Conservation (phyloP, 345 rosid genomes). For the Passiflora organensis region DNA sequence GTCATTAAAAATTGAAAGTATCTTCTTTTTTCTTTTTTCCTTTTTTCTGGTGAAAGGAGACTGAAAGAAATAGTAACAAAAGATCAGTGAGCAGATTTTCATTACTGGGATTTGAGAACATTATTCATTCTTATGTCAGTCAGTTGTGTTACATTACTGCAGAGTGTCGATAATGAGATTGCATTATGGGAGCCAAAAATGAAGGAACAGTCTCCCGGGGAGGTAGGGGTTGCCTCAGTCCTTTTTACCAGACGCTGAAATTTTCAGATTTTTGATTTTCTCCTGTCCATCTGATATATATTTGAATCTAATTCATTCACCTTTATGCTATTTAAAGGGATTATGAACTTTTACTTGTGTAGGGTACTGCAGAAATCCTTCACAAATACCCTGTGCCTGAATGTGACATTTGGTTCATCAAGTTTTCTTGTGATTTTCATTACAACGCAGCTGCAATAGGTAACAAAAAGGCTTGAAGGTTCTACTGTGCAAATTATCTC, state of each 20-base stretch:
- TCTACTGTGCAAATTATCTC: not conserved
- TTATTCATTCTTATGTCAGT: conserved; percentile 6
- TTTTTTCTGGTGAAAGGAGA: no score
- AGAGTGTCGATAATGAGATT: conserved; percentile 98
- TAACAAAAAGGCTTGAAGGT: conserved; percentile 18
- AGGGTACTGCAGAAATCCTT: conserved; percentile 89
- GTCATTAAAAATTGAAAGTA: no score
- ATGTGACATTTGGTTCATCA: conserved; percentile 96
- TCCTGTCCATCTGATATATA: not conserved
- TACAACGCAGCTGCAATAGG: conserved; percentile 76
- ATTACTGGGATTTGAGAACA: not conserved
- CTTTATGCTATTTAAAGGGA: not conserved
- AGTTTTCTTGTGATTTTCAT: conserved; percentile 86
- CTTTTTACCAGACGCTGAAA: not conserved
- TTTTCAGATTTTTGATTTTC: not conserved
- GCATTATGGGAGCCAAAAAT: conserved; percentile 89
- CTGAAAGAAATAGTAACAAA: no score
- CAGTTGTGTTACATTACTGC: conserved; percentile 18
- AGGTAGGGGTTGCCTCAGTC: conserved; percentile 42
- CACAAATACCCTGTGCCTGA: conserved; percentile 87
- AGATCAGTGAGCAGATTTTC: not conserved
- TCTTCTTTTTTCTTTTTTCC: no score
- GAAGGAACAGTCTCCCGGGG: conserved; percentile 97
- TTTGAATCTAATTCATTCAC: not conserved
- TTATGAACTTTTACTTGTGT: not conserved